These are phyloP conservation scores for Ceratocystis cacaofunesta DNA, from an alignment of 2,329 filamentous ascomycete genomes.

Conservation along the genomic window DNA sequence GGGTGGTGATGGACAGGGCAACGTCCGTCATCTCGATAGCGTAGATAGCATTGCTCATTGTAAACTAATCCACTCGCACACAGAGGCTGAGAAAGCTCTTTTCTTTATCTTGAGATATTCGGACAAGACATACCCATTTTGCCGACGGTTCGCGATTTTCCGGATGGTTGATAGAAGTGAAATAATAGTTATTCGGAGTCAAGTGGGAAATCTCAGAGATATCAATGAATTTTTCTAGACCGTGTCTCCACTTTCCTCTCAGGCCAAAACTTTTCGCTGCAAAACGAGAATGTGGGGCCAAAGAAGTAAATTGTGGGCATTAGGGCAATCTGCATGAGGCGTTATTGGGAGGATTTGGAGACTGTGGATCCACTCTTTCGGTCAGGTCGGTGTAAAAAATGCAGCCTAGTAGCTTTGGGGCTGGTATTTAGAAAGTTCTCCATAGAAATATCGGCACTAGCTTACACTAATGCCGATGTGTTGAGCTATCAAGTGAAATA, in stretches of 20 bases:
- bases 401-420: neutral
- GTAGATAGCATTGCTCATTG: constrained; percentile 6
- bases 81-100: constrained; percentile 27
- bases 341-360: neutral
- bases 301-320: constrained; percentile 12
- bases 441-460: neutral
- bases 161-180: constrained; percentile 11
- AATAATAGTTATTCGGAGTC: neutral
- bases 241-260: neutral
- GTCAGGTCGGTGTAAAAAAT: constrained; percentile 5
- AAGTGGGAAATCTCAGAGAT: constrained; percentile 6
- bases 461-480: too few species aligned
- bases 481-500: too few species aligned
- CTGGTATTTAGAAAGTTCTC: neutral
- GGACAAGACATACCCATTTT: constrained; percentile 17
- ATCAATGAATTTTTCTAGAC: neutral
- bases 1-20: neutral
- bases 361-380: neutral
- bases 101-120: constrained; percentile 14
- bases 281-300: neutral
- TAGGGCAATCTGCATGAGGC: constrained; percentile 13
- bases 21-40: neutral
- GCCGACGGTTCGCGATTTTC: constrained; percentile 16
- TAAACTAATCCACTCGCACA: constrained; percentile 35
- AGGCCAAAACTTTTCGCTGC: constrained; percentile 7